phyloP scores from a whole-genome alignment of 2,329 filamentous ascomycete species.

The Myriangium duriaei region DNA sequence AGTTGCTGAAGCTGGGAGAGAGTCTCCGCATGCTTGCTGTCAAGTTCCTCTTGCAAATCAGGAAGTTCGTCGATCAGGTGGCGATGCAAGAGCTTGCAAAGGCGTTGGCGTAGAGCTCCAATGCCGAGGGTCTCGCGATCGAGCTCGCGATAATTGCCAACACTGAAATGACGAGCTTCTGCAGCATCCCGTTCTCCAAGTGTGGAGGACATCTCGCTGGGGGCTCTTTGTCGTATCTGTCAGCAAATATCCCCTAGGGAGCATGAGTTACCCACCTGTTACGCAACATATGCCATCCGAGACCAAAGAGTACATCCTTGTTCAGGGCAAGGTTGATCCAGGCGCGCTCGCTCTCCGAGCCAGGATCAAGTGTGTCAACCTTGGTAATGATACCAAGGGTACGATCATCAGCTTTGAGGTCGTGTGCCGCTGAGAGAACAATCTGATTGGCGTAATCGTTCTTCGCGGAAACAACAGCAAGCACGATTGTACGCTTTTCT shows the following conservation, averaged over 20 bases:
- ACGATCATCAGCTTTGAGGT: conserved; percentile 32
- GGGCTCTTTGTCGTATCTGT: conserved; percentile 7
- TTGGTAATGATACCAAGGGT: conserved; percentile 49
- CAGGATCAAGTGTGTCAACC: conserved; percentile 33
- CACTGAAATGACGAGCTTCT: conserved; percentile 26
- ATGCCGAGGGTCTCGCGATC: conserved; percentile 33
- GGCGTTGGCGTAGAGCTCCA: conserved; percentile 31
- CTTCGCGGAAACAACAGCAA: conserved; percentile 26
- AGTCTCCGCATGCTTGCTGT: conserved; percentile 18
- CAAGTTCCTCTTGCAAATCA: conserved; percentile 24
- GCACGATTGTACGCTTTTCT: conserved; percentile 43
- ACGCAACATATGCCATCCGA: conserved; percentile 44
- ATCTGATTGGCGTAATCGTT: conserved; percentile 44
- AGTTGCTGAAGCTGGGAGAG: conserved; percentile 30
- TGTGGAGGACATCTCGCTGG: conserved; percentile 23
- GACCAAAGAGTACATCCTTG: conserved; percentile 27
- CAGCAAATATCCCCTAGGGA: too few species aligned
- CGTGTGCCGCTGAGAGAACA: conserved; percentile 37
- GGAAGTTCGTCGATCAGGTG: conserved; percentile 27
- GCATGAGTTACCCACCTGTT: conserved; percentile 35
- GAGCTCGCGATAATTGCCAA: conserved; percentile 19
- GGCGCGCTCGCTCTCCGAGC: conserved; percentile 27
- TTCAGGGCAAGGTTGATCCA: conserved; percentile 31
- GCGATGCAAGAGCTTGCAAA: conserved; percentile 38
- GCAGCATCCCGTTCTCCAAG: conserved; percentile 29